These are phyloP conservation scores for Emergomyces pasteurianus DNA, from an alignment of 2,329 filamentous ascomycete genomes.

Conservation along the genomic window DNA sequence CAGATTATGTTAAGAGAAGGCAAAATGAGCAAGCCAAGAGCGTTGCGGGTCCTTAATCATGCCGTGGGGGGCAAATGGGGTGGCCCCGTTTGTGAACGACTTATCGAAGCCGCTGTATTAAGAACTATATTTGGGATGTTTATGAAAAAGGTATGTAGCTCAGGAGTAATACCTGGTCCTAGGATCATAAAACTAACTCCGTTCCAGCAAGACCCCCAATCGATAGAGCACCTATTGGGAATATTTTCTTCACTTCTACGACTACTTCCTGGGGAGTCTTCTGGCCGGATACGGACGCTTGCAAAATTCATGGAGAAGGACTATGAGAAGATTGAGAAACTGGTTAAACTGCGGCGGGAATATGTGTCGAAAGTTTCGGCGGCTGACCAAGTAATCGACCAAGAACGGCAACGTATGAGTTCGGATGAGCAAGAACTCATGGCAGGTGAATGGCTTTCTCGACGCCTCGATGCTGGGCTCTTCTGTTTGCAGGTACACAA, in stretches of 20 bases:
- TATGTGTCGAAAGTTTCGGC: slow-evolving; percentile 52
- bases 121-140: slow-evolving; percentile 79
- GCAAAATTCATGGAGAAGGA: slow-evolving; percentile 95
- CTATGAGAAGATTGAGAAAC: slow-evolving; percentile 67
- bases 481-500: slow-evolving; percentile 56
- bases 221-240: slow-evolving; percentile 68
- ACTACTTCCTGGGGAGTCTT: slow-evolving; percentile 62
- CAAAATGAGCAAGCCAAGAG: slow-evolving; percentile 66
- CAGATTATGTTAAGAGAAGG: slow-evolving; percentile 87
- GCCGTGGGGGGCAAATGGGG: slow-evolving; percentile 51
- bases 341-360: slow-evolving; percentile 59
- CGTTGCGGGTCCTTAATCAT: slow-evolving; percentile 75
- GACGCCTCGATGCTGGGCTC: slow-evolving; percentile 70
- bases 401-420: slow-evolving; percentile 43
- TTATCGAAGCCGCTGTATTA: slow-evolving; percentile 74
- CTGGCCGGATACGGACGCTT: slow-evolving; percentile 67
- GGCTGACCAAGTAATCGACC: slow-evolving; percentile 52
- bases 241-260: slow-evolving; percentile 77
- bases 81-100: slow-evolving; percentile 54
- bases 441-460: slow-evolving; percentile 60
- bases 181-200: slow-evolving; percentile 5
- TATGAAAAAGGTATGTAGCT: slow-evolving; percentile 54
- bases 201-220: slow-evolving; percentile 47
- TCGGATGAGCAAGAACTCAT: slow-evolving; percentile 50
- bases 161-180: background rate